These are phyloP conservation scores for Zygosaccharomyces pseudobailii DNA, from an alignment of 1,139 yeast species.

Conservation along the genomic window DNA sequence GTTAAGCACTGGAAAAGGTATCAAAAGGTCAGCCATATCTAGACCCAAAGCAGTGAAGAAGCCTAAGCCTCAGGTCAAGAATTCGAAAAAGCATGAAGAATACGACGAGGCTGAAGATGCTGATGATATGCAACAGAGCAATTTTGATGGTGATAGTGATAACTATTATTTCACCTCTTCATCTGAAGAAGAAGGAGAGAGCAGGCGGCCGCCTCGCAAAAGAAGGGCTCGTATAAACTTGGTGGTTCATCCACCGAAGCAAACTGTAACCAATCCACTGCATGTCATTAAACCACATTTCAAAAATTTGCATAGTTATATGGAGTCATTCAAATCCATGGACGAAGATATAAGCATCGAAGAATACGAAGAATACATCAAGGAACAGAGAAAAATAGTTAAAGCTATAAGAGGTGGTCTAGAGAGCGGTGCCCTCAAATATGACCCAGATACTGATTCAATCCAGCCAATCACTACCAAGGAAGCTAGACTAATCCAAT, in stretches of 20 bases:
- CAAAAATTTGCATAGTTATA: conserved; percentile 39
- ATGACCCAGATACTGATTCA: conserved; percentile 41
- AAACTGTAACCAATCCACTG: conserved; percentile 70
- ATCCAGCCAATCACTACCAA: conserved; percentile 45
- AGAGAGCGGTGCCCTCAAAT: conserved; percentile 42
- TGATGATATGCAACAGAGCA: conserved; percentile 6
- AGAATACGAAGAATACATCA: conserved; percentile 46
- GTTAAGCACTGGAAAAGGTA: conserved; percentile 2
- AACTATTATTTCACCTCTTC: conserved; percentile 31
- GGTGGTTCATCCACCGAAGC: conserved; percentile 50
- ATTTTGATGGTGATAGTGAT: conserved; percentile 15
- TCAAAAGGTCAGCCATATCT: not conserved
- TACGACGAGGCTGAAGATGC: conserved; percentile 1
- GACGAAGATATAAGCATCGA: conserved; percentile 50
- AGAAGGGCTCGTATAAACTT: conserved; percentile 40
- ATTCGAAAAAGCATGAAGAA: not conserved
- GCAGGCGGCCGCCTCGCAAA: conserved; percentile 18
- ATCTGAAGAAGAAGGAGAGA: conserved; percentile 29
- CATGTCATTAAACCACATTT: conserved; percentile 49
- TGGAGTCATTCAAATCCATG: conserved; percentile 50
- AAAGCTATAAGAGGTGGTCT: conserved; percentile 52
- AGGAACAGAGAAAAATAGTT: conserved; percentile 42
- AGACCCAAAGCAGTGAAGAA: not conserved
- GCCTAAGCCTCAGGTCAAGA: not conserved
- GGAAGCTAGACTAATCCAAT: conserved; percentile 41